These are phyloP conservation scores for Pseudocercospora ulei DNA, from an alignment of 2,329 filamentous ascomycete species.

Conservation along the genomic window DNA sequence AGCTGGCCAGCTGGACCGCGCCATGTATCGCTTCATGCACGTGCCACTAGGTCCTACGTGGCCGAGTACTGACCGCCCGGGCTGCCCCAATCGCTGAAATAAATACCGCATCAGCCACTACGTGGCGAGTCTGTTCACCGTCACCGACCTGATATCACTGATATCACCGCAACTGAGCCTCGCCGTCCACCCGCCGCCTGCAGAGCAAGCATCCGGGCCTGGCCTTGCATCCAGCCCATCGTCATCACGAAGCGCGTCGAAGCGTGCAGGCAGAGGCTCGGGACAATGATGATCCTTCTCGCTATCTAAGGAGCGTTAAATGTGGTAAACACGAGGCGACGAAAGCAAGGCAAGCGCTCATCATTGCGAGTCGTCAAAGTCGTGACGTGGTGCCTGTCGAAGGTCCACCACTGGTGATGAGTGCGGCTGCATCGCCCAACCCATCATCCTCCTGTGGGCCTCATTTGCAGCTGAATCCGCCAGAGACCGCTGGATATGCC, in stretches of 20 bases:
- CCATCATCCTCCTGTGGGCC: not conserved
- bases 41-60: conserved; percentile 1
- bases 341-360: not conserved
- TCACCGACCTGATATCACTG: too few species aligned
- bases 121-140: too few species aligned
- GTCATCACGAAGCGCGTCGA: too few species aligned
- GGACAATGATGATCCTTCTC: too few species aligned
- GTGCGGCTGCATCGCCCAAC: not conserved
- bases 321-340: not conserved
- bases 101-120: too few species aligned
- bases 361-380: not conserved
- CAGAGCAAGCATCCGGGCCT: too few species aligned
- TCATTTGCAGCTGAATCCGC: not conserved
- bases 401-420: too few species aligned
- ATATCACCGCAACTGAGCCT: too few species aligned
- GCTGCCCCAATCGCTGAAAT: too few species aligned
- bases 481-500: conserved; percentile 1
- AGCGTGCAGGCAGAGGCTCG: too few species aligned
- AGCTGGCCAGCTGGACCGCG: conserved; percentile 1
- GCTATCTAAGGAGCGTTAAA: not conserved
- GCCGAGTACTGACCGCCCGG: conserved; percentile 2
- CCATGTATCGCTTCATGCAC: not conserved
- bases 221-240: too few species aligned
- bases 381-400: not conserved
- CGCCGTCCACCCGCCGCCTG: too few species aligned